Conservation (phyloP, 768 basidiomycete genomes). For the Psilocybe tampanensis region DNA sequence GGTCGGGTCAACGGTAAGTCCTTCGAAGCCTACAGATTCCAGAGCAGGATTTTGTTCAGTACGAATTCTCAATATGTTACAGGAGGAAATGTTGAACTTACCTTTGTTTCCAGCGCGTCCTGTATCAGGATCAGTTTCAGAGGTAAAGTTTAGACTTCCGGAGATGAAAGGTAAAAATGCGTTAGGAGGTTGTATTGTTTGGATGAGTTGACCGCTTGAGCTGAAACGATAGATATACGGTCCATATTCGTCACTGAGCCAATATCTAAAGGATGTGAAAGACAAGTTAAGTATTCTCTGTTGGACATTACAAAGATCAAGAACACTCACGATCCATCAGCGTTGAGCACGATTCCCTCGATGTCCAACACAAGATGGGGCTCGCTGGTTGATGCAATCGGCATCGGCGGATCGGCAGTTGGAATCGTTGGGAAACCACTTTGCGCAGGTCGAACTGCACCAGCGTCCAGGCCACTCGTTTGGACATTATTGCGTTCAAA, state of each 20-base stretch:
- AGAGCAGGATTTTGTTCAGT: no score
- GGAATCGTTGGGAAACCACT: slow-evolving; percentile 28
- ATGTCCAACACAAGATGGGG: slow-evolving; percentile 55
- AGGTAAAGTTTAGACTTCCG: slow-evolving; percentile 56
- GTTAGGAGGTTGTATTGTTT: slow-evolving; percentile 59
- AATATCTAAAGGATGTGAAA: slow-evolving; percentile 40
- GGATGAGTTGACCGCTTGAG: slow-evolving; percentile 46
- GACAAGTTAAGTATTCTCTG: background rate
- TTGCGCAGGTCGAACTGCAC: slow-evolving; percentile 42
- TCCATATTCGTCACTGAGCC: slow-evolving; percentile 73
- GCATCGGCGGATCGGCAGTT: slow-evolving; percentile 45
- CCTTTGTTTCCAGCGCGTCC: slow-evolving; percentile 62
- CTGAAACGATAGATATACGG: slow-evolving; percentile 63
- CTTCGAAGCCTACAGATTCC: slow-evolving; percentile 72
- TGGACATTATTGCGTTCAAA: slow-evolving; percentile 45
- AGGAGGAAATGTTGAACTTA: slow-evolving; percentile 14
- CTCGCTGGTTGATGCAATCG: slow-evolving; percentile 43
- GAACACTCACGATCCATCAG: slow-evolving; percentile 55
- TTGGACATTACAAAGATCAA: background rate
- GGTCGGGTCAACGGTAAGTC: slow-evolving; percentile 51
- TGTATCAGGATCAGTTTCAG: slow-evolving; percentile 46
- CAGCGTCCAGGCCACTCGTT: slow-evolving; percentile 59
- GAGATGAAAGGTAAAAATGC: slow-evolving; percentile 52
- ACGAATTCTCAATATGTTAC: background rate
- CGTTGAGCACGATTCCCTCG: slow-evolving; percentile 59